Base-by-base conservation (phyloP, 129 eudicot species). In the Escallonia herrerae region DNA sequence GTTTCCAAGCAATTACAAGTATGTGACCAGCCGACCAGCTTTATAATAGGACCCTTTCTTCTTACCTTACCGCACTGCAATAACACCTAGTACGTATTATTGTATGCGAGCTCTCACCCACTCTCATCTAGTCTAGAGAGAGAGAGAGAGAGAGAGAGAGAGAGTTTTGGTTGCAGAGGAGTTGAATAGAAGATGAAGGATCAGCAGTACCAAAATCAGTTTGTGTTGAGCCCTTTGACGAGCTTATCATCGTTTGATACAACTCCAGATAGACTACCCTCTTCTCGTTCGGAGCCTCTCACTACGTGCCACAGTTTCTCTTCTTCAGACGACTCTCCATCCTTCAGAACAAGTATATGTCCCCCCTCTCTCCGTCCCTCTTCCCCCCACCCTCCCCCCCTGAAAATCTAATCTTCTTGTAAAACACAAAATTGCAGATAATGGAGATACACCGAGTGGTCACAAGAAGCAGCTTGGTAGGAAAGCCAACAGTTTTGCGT, bases 401-500 rank as follows among this genome's bases (percentile, higher is more conserved):
- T 22, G 1, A 22, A 22, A 22, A 22, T 22, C 33, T 22, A 22
- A 22, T 22, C 33, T 22, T 22, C 33, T 22, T 22, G 33, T 22
- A 1, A 39, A 70, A 67, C 33, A 22, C 33, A 39, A 70, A 67
- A 72, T 72, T 64, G 43, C 66, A 43, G 82, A 74, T 50, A 65
- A 81, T 39, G 79, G 52, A 50, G 66, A 51, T 14, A 2, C 66
- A 39, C 63, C 40, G 54, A 60, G 3, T 57, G 70, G 15, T 44
- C 58, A 51, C 56, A 62, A 58, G 44, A 60, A 13, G 62, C 77
- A 52, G 52, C 39, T 59, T n/a, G n/a, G 69, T 42, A 69, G 59
- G 48, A 74, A 74, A 10, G 56, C 52, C 12, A 58, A 42, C 33
- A 76, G 77, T 68, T 81, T 77, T 45, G 86, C 77, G 3, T 77